Conservation (phyloP, 805 yeast species). For the Tetrapisispora arboricola region DNA sequence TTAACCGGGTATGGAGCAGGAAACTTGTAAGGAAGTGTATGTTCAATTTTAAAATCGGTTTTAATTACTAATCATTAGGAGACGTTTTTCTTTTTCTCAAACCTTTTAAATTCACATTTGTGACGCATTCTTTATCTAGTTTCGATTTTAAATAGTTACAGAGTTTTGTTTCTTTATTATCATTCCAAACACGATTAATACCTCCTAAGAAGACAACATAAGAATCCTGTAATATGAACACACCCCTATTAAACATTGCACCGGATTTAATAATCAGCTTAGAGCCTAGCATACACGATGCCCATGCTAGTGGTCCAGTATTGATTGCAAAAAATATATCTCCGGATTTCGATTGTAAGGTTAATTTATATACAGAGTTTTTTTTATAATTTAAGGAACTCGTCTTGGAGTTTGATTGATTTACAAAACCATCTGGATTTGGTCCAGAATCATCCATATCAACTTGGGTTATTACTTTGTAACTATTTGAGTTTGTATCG, state of each 20-base stretch:
- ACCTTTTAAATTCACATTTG: background rate
- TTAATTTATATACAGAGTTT: constrained; percentile 38
- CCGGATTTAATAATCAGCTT: constrained; percentile 42
- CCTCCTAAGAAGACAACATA: constrained; percentile 32
- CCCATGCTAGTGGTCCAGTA: constrained; percentile 40
- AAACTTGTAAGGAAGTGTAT: too few relatives aligned
- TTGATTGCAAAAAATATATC: constrained; percentile 50
- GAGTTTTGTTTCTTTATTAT: constrained; percentile 25
- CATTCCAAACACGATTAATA: constrained; percentile 32
- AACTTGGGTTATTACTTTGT: constrained; percentile 38
- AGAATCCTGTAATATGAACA: constrained; percentile 25
- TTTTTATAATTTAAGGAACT: constrained; percentile 1
- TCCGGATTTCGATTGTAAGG: constrained; percentile 45
- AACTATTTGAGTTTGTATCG: constrained; percentile 10
- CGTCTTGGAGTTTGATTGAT: background rate
- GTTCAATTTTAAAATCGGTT: too few relatives aligned
- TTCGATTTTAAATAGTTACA: constrained; percentile 23
- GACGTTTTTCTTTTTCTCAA: constrained; percentile 13
- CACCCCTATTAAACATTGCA: constrained; percentile 39
- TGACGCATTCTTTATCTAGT: constrained; percentile 7
- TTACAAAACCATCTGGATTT: constrained; percentile 4
- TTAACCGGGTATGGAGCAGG: too few relatives aligned
- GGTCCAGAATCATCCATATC: constrained; percentile 34
- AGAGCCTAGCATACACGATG: constrained; percentile 46
- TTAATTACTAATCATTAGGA: too few relatives aligned